Base-by-base conservation (phyloP, 2,329 filamentous ascomycete genomes). In the Coleophoma crateriformis region DNA sequence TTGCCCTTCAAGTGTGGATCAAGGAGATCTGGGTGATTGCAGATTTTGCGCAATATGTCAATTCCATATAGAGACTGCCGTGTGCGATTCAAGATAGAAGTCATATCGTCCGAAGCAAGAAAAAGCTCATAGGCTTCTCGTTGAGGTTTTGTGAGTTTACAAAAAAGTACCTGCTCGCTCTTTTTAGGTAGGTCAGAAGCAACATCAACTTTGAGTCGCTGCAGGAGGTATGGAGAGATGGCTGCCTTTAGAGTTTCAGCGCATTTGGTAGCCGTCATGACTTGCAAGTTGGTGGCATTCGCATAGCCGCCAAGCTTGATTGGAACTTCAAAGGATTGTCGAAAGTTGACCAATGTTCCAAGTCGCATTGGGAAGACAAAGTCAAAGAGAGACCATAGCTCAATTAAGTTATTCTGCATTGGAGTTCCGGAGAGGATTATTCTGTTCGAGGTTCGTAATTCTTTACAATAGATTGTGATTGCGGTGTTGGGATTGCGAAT, bases 301-400 rank as follows among this genome's bases (percentile, higher is more conserved):
- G 91, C 90, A 67, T 97, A 97, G 4, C 94, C 94, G 42, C 95
- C 95, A 47, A 91, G 82, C 51, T 85, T 86, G 65, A 99, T 99
- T 0, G 94, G 94, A 35, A 95, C 87, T 64, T 97, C 94, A 56
- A 99, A 97, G 53, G 95, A 85, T 52, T 85, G 85, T 42, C 90
- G 82, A 65, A 99, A 99, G 55, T 88, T 90, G 50, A 96, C 87
- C 12, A 97, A 75, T 0, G 89, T 96, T 0, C 94, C 95, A 6
- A 99, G 72, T 13, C 91, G 86, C 89, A 97, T 96, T 0, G 95
- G 94, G 54, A 90, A 97, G 50, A 97, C 87, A 63, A 99, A 99
- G 65, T 99, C 95, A 63, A 99, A 97, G 0, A 99, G 72, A 0
- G 92, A 97, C 92, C 94, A 99, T 0, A 99, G 74, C 65, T 99